Conservation (phyloP, 768 basidiomycete species). For the Neoboletus subvelutipes region DNA sequence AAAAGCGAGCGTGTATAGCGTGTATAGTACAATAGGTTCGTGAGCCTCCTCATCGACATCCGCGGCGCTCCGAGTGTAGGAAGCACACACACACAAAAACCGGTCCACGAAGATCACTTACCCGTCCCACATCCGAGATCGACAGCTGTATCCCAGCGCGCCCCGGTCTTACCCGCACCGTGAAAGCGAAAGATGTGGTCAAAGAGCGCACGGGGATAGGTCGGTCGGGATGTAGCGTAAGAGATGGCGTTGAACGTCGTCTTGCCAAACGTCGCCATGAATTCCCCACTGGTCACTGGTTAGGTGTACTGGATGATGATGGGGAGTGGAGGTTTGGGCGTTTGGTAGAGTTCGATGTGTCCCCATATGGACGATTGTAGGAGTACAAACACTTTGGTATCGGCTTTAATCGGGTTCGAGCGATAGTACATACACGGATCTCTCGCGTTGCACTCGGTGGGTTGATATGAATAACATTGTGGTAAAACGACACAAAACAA, state of each 20-base stretch:
- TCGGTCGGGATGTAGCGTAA: slow-evolving; percentile 71
- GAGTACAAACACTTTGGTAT: neutral
- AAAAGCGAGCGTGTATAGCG: neutral
- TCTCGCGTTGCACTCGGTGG: neutral
- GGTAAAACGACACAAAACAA: slow-evolving; percentile 2
- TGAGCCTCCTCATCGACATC: neutral
- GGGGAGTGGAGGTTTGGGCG: neutral
- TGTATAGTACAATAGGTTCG: no score
- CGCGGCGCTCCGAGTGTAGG: neutral
- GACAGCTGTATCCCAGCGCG: slow-evolving; percentile 55
- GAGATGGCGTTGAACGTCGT: slow-evolving; percentile 61
- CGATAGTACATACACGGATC: neutral
- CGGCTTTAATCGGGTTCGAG: neutral
- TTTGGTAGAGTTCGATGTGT: no score
- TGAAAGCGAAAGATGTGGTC: slow-evolving; percentile 65
- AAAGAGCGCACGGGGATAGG: slow-evolving; percentile 67
- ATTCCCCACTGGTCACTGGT: neutral
- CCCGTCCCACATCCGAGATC: slow-evolving; percentile 89
- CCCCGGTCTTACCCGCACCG: slow-evolving; percentile 7
- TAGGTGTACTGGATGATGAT: neutral
- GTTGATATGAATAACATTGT: neutral
- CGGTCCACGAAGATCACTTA: slow-evolving; percentile 25
- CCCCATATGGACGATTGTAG: neutral
- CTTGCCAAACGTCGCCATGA: slow-evolving; percentile 78
- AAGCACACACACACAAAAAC: neutral